Evolutionary conservation across 768 basidiomycete genomes (phyloP).

Genomic region (Termitomyces heimii): DNA sequence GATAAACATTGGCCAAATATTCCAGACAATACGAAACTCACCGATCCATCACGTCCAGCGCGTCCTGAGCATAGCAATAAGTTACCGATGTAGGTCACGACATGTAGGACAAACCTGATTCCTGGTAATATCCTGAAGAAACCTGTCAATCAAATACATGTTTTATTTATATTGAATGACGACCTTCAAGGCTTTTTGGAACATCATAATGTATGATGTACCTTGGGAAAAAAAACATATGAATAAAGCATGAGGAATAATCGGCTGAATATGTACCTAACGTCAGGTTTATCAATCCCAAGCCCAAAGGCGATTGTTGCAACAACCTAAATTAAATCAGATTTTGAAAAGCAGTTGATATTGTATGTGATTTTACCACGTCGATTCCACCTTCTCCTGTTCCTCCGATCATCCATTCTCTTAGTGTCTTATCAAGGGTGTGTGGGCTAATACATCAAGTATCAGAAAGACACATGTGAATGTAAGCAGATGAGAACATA

Average conservation of each 20-base stretch:
- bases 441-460: slow-evolving; percentile 26
- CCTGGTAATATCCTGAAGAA: slow-evolving; percentile 73
- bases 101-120: slow-evolving; percentile 50
- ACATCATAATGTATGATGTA: slow-evolving; percentile 82
- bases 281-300: slow-evolving; percentile 81
- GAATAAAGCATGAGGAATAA: not conserved
- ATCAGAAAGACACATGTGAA: not conserved
- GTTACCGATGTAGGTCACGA: not conserved
- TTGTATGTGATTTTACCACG: slow-evolving; percentile 37
- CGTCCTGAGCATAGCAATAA: slow-evolving; percentile 42
- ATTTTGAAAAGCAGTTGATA: not conserved
- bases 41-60: slow-evolving; percentile 73
- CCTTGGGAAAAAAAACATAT: slow-evolving; percentile 20
- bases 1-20: not conserved
- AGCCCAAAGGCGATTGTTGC: slow-evolving; percentile 84
- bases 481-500: slow-evolving; percentile 21
- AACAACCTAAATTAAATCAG: slow-evolving; percentile 42
- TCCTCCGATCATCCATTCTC: slow-evolving; percentile 49
- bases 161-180: slow-evolving; percentile 3
- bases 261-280: slow-evolving; percentile 36
- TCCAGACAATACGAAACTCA: slow-evolving; percentile 25
- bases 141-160: not conserved
- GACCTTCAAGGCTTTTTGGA: slow-evolving; percentile 81
- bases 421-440: slow-evolving; percentile 56
- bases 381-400: slow-evolving; percentile 50